Percentiles rank a stretch among this genome's conserved stretches.
phyloP scores from a whole-genome alignment of 495 filamentous ascomycete genomes.

The Aspergillus ostianus region DNA sequence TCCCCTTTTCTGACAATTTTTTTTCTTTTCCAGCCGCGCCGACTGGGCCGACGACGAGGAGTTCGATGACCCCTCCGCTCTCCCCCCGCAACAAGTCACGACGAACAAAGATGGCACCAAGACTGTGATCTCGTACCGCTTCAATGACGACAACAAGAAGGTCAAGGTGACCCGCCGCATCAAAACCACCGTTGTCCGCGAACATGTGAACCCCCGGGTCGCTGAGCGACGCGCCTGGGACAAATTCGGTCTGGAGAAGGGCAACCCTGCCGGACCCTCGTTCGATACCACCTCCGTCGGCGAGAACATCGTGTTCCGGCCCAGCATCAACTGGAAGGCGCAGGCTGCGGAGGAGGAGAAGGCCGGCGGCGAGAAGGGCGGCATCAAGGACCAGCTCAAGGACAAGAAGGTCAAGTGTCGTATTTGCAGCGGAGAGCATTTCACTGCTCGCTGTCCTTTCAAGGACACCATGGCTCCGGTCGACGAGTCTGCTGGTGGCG shows the following conservation, averaged over 20 bases:
- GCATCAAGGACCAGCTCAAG: constrained; percentile 89
- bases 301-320: constrained; percentile 96
- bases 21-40: constrained; percentile 49
- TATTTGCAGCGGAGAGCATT: constrained; percentile 98
- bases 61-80: constrained; percentile 75
- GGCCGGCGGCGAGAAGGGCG: constrained; percentile 64
- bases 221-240: constrained; percentile 87
- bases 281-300: constrained; percentile 88
- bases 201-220: constrained; percentile 93
- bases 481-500: constrained; percentile 60
- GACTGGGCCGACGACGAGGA: constrained; percentile 98
- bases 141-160: constrained; percentile 91
- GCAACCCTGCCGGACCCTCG: constrained; percentile 62
- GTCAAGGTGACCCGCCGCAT: constrained; percentile 95
- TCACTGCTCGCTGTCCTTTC: constrained; percentile 90
- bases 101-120: constrained; percentile 97
- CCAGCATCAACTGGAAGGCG: constrained; percentile 85
- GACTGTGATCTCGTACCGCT: constrained; percentile 84
- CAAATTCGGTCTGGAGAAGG: constrained; percentile 88
- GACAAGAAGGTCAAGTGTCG: constrained; percentile 99
- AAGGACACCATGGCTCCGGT: constrained; percentile 79
- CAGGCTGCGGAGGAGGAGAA: constrained; percentile 81
- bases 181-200: constrained; percentile 80
- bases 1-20: constrained; percentile 20
- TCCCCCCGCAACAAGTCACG: constrained; percentile 82